Conservation (phyloP, 345 rosid genomes). For the Melaleuca alternifolia region DNA sequence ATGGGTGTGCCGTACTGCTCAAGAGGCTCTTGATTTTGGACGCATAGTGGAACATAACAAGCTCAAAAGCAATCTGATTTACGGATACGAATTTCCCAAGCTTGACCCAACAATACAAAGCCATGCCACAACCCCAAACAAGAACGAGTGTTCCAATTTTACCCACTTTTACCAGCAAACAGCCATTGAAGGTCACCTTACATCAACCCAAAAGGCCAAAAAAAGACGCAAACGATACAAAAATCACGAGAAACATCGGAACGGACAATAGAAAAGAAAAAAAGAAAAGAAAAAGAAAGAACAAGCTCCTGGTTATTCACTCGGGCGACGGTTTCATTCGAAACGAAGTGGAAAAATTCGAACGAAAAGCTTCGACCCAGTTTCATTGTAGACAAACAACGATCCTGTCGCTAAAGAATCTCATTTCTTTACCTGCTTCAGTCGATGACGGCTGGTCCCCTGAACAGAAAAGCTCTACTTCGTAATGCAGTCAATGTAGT, state of each 20-base stretch:
- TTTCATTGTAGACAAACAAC: too few relatives aligned
- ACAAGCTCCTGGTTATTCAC: background rate
- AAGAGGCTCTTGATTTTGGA: background rate
- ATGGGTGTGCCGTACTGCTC: background rate
- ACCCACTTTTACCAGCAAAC: background rate
- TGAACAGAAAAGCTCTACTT: background rate
- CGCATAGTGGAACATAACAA: background rate
- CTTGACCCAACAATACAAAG: background rate
- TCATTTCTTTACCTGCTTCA: background rate
- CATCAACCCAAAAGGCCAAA: background rate
- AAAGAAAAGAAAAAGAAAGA: too few relatives aligned
- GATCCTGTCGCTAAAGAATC: background rate
- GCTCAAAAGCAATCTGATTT: background rate
- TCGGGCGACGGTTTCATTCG: background rate
- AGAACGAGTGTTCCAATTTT: background rate
- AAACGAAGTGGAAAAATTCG: background rate
- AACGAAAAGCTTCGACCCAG: too few relatives aligned
- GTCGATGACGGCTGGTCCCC: conserved; percentile 1
- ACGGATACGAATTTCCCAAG: background rate
- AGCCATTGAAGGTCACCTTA: background rate
- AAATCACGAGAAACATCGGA: background rate
- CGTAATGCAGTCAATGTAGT: background rate
- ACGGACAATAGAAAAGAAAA: background rate
- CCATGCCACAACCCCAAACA: background rate
- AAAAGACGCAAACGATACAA: background rate